Base-by-base conservation (phyloP, 306 rosid genomes). In the Trichosanthes truncata region DNA sequence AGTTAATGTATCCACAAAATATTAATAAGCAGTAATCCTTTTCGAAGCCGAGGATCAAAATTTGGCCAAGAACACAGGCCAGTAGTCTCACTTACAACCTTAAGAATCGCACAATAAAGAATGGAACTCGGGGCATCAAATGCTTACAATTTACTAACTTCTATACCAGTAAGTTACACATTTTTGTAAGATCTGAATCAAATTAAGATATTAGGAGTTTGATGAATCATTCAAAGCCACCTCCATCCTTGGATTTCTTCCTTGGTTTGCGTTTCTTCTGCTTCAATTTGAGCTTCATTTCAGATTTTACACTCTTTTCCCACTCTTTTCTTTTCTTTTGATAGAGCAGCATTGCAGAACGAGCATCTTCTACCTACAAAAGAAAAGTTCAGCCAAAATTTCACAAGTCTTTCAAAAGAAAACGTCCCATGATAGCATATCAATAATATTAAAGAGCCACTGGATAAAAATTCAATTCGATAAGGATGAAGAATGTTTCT, bases 281-380 rank as follows among this genome's bases (percentile, higher is more conserved):
- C 83, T 95, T 95, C 82, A 82, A 82, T 81, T 90, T 88, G 43
- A 83, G 81, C 81, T 84, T 88, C 31, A 15, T 65, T 57, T 90
- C 90, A 81, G 88, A 91, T 88, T 92, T 91, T 3, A 76, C 77
- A 51, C 80, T 84, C 86, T 80, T 95, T 81, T 93, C 99, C 99
- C 99, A 95, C 74, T 80, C 88, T 82, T 75, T 89, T 80, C 85
- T 87, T 76, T 88, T 89, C 81, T 83, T 90, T 88, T 90, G 96
- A 84, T 93, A 95, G 75, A 95, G 99, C 80, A 93, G 55, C 99
- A 95, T 95, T 2, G 97, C 97, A 11, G 97, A 91, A 5, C 97
- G 92, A 66, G 97, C 97, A 85, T 95, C 97, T 38, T 95, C 90
- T 79, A 93, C 71, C 98, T 95, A 87, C 57, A 84, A 68, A 59